Base-by-base conservation (phyloP, 352 stramenopile species). In the Pythium aristosporum region DNA sequence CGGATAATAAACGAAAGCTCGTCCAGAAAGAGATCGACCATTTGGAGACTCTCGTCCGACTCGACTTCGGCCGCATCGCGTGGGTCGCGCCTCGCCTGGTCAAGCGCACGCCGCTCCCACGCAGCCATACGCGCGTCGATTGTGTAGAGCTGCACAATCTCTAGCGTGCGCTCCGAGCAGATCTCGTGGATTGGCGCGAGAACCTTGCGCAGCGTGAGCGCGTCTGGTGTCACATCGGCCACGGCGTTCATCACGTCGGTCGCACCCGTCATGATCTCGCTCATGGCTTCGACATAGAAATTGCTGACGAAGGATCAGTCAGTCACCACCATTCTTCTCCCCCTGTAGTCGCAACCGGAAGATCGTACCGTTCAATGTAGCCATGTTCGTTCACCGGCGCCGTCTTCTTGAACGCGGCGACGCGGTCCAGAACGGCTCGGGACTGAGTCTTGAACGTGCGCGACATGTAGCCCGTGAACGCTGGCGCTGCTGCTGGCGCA, bases 1-100 rank as follows among this genome's bases (percentile, higher is more conserved):
- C 84, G 82, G 18, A 92, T 77, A 46, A 95, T 78, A 69, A 88
- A 90, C 20, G 83, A 78, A 18, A 92, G 48, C 58, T 95, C 85
- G 55, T 95, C 87, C 49, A 95, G 63, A 46, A 91, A 88, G 54
- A 93, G 65, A 50, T 95, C 84, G 51, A 93, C 76, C 87, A 95
- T 95, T 66, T 95, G 86, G 32, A 95, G 69, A 68, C 82, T 92
- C 71, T 95, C 87, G 61, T 95, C 87, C 10, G 85, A 72, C 47
- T 93, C 87, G 12, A 84, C 70, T 18, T 65, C 66, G 25, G 53
- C 67, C 20, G 71, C 44, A 3, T 77, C 67, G 13, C 59, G 57
- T 5, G 72, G 59, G 30, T 81, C 72, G 37, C 75, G 69, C n/a
- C 77, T 65, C 16, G 82, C 82, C 47, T 89, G 78, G 0, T 78